Base-by-base conservation (phyloP, 2,329 filamentous ascomycete genomes). In the Orbilia quercus region DNA sequence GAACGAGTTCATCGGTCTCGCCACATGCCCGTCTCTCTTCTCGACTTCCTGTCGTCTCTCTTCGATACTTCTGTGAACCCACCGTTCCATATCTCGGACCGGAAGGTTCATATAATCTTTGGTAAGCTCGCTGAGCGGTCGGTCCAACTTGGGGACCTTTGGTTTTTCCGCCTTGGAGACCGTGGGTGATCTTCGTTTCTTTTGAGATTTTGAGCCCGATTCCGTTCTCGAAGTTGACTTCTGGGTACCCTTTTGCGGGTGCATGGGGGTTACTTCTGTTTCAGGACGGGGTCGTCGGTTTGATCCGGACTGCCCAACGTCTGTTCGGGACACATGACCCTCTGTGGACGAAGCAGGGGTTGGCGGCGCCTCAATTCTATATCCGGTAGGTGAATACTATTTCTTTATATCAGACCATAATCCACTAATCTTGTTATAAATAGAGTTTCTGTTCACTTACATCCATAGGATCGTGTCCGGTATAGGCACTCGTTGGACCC, bases 1-100 rank as follows among this genome's bases (percentile, higher is more conserved):
- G 83, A 98, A 99, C 0, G 91, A 94, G 80, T 99, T 99, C 90
- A 97, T 96, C 1, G 95, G 93, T 28, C 95, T 86, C 78, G 94
- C 92, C 76, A 98, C 86, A 79, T 93, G 92, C 23, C 91, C 91
- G 77, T 89, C 91, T 66, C 88, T 86, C 77, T 87, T 85, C 45
- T 87, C 85, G 7, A 90, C 88, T 80, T 96, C 92, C 62, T 83
- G 82, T 53, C 83, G 84, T 65, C 94, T 87, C 5, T 85, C 84
- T 65, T 91, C 88, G 1, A 83, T 81, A 7, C 90, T 83, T 55
- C 94, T 86, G 77, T 89, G 87, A 36, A 96, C 92, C 83, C 90
- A 96, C 23, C 84, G 84, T 58, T 89, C 87, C 82, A 97, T 96
- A 80, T 98, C 89, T 55, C 86, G 86, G 53, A 96, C 83, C 0